Base-by-base conservation (phyloP, 805 yeast species). In the Myxozyma sirexii region DNA sequence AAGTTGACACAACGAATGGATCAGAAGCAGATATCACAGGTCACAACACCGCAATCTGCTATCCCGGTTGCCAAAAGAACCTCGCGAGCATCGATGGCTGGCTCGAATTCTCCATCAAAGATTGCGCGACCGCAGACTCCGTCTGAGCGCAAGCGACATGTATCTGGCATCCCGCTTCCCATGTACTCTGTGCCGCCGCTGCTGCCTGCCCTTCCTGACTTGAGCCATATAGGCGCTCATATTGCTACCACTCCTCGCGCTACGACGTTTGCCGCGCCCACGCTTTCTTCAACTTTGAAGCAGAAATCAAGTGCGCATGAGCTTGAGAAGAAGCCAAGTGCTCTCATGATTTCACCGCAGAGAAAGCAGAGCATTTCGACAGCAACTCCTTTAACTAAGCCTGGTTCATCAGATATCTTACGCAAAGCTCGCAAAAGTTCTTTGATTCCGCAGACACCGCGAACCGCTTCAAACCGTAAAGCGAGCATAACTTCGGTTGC, bases 141-240 rank as follows among this genome's bases (percentile, higher is more conserved):
- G 1, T 44, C 60, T 2, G 57, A 61, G 7, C 38, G 45, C 15
- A 54, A 44, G 23, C 62, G 62, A 8, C 48, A 54, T 1, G 43
- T 33, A 1, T 58, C 63, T 4, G 27, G 57, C 12, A 58, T 58
- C 24, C 63, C 60, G 10, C 57, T 47, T 43, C 57, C 65, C 5
- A 49, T 39, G 12, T 43, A 23, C 43, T 26, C 64, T 12, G 26
- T 47, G n/a, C 55, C 57, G 1, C 57, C 60, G 5, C 17, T 52
- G 26, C 60, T 57, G 1, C 17, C 51, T 6, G 15, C 29, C 15
- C 41, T 41, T 8, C 35, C 45, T 4, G 38, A 39, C 5, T 21
- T 19, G 21, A 29, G n/a, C 33, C 26, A 17, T 17, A 21, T 5
- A 7, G 42, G 19, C 5, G 39, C 53, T 10, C 42, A 35, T 3